Evolutionary conservation across 179 eudicot genomes (phyloP), one percentile per base, ranked within the genome.

Genomic region (Silene coronaria): DNA sequence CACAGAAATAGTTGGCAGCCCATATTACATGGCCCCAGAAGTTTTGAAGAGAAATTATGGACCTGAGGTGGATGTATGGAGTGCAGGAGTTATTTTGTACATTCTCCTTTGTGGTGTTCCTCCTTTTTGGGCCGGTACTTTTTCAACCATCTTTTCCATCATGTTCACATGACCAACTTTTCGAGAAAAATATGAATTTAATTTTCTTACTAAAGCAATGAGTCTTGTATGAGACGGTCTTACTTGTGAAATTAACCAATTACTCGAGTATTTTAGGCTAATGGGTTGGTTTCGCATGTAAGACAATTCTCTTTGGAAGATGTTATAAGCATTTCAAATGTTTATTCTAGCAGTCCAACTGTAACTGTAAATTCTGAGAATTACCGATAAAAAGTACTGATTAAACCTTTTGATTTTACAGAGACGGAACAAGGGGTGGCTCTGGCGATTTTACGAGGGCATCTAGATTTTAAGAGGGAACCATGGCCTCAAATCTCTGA

Each of bases 351-450:
- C n/a, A n/a, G n/a, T n/a, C n/a, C n/a, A n/a, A n/a, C n/a, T n/a
- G n/a, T n/a, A n/a, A n/a, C n/a, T n/a, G n/a, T n/a, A n/a, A n/a
- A n/a, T n/a, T n/a, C n/a, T n/a, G n/a, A n/a, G n/a, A n/a, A n/a
- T n/a, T n/a, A n/a, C n/a, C n/a, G n/a, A n/a, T n/a, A n/a, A n/a
- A 28, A 28, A 24, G 58, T 22, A 16, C 2, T 48, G 57, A 45
- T 70, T 38, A 51, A 46, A 24, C 24, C 64, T 17, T 58, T 70
- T 72, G 69, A 74, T 11, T 55, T 53, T 82, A 78, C 86, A 95
- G 99, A 95, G 84, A 92, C 89, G 71, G 97, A 95, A 73, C 97
- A 95, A 61, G 99, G 99, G 6, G 97, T 95, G 72, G 99, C 99
- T 51, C 71, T 90, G 68, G 95, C 99, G 2, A 95, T 95, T 53